These are phyloP conservation scores for Saccharomyces hybrid DNA, from an alignment of 1,139 yeast species.

Conservation along the genomic window DNA sequence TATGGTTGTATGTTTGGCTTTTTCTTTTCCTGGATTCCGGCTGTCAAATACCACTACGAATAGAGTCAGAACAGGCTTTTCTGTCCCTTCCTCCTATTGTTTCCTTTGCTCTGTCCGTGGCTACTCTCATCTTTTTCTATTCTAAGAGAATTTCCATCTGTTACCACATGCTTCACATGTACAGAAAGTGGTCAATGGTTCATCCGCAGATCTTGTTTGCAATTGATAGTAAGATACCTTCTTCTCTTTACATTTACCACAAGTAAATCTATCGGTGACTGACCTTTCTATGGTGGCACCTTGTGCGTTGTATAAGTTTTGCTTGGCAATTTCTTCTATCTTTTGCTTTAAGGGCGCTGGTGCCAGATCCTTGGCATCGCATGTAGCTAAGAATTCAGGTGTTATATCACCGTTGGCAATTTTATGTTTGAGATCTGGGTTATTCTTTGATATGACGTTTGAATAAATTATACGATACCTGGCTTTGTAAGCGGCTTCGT, in stretches of 20 bases:
- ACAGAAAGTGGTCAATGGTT: conserved; percentile 95
- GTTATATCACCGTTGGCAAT: conserved; percentile 58
- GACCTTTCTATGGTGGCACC: conserved; percentile 98
- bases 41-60: not conserved
- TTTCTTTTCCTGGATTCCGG: not conserved
- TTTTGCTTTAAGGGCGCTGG: conserved; percentile 83
- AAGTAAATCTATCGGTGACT: conserved; percentile 89
- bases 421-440: conserved; percentile 71
- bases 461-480: conserved; percentile 76
- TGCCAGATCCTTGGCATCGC: conserved; percentile 92
- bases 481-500: conserved; percentile 48
- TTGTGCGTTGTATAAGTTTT: conserved; percentile 91
- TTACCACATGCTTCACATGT: conserved; percentile 97
- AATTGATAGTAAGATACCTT: conserved; percentile 94
- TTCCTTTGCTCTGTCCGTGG: conserved; percentile 1
- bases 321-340: conserved; percentile 75
- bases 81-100: not conserved
- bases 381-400: conserved; percentile 59
- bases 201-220: conserved; percentile 98
- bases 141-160: conserved; percentile 85
- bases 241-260: conserved; percentile 96
- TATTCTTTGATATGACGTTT: conserved; percentile 81
- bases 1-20: not conserved
- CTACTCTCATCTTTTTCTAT: conserved; percentile 1
- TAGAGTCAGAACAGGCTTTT: not conserved